Evolutionary conservation across 2,329 filamentous ascomycete species (phyloP), one percentile per base, ranked within the genome.

Genomic region (Calcarisporium arbuscula): DNA sequence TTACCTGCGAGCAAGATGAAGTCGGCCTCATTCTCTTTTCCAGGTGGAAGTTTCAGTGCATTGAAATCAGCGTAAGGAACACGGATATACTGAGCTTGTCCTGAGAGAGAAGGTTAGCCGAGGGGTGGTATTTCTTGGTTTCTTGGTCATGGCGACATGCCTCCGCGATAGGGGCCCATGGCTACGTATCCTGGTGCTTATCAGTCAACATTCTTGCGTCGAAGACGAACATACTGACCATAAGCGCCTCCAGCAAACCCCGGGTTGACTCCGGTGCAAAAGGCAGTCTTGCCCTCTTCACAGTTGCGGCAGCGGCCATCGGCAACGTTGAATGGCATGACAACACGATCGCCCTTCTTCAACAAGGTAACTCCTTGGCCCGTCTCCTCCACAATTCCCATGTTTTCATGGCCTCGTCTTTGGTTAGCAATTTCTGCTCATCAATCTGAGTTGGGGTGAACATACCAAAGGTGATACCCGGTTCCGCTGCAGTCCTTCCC

Each of bases 1-100:
- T n/a, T 46, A 30, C 59, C 61, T 18, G 65, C 64, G 2, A 68
- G 53, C 3, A 68, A 49, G 32, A 72, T 71, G 42, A 77, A 81
- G 44, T 80, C 77, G 0, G 69, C 62, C 49, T 82, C 78, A 30
- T 78, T 62, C 41, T 80, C 74, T 12, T 61, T 77, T 1, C 77
- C 77, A 6, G 68, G 58, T 1, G 79, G 78, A 2, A 84, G 57
- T 34, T 71, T 71, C 20, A 83, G 54, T 6, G 72, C 73, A 40
- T 82, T 82, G 58, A 81, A 81, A 48, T 82, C 79, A 2, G 78
- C 79, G 38, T 74, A 82, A 0, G 79, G 79, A 2, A 82, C 72
- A 4, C 76, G 66, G 14, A 82, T 57, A 38, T 77, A 82, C 49
- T 82, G 75, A 4, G 77, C 79, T 49, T 80, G 74, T 11, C 72